Conservation (phyloP, 2,329 filamentous ascomycete species). For the Dactylellina parvicollis region DNA sequence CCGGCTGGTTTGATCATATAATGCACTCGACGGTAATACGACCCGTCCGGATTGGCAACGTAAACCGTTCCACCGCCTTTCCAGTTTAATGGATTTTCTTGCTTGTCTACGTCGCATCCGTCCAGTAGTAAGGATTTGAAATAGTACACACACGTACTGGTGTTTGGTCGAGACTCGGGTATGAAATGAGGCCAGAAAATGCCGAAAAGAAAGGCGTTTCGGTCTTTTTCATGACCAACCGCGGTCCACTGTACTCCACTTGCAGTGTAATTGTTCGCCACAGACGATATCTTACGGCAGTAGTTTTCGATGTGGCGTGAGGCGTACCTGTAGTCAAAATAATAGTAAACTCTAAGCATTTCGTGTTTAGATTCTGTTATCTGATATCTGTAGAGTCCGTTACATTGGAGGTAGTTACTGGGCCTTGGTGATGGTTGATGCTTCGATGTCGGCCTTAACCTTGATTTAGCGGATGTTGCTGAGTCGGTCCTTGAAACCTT, state of each 20-base stretch:
- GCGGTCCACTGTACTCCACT: background rate
- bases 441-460: background rate
- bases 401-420: constrained; percentile 1
- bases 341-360: constrained; percentile 3
- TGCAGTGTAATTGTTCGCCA: constrained; percentile 2
- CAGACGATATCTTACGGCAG: constrained; percentile 2
- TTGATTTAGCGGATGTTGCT: background rate
- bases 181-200: constrained; percentile 14
- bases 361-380: background rate
- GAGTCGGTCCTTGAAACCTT: background rate
- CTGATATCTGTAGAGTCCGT: background rate
- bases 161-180: background rate
- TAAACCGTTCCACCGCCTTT: constrained; percentile 27
- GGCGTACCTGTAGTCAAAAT: constrained; percentile 18
- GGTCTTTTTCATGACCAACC: background rate
- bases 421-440: background rate
- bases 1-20: constrained; percentile 12
- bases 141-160: background rate
- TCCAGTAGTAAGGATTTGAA: constrained; percentile 12
- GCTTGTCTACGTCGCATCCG: constrained; percentile 10
- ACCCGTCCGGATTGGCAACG: constrained; percentile 7
- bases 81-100: constrained; percentile 19
- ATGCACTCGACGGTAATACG: constrained; percentile 1
- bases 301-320: constrained; percentile 6
- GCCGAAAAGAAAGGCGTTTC: constrained; percentile 8